phyloP scores from a whole-genome alignment of 495 filamentous ascomycete species.

The Penicillium salamii region DNA sequence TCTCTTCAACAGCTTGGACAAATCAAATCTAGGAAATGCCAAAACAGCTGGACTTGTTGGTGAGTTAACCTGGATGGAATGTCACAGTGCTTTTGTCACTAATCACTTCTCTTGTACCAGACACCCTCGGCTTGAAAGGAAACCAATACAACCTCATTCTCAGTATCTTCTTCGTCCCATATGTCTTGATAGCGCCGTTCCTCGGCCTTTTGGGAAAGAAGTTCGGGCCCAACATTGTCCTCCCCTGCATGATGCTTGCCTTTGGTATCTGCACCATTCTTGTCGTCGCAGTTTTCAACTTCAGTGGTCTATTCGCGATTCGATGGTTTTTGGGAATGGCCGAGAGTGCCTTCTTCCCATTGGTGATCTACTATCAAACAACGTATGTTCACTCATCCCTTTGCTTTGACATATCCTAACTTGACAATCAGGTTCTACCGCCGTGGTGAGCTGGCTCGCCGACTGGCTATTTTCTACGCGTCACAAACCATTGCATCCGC shows the following conservation, averaged over 20 bases:
- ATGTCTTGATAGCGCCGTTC: conserved; percentile 61
- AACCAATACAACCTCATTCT: conserved; percentile 69
- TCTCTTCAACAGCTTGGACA: conserved; percentile 62
- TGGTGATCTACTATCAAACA: conserved; percentile 57
- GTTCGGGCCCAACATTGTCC: conserved; percentile 55
- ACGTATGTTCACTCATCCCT: conserved; percentile 12
- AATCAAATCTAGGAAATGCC: conserved; percentile 67
- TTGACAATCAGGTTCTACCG: conserved; percentile 53
- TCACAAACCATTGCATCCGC: conserved; percentile 68
- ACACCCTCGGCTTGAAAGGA: conserved; percentile 45
- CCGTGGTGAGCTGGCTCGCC: conserved; percentile 70
- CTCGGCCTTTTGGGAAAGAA: conserved; percentile 65
- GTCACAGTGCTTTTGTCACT: no score
- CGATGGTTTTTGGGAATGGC: conserved; percentile 59
- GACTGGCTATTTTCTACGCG: conserved; percentile 73
- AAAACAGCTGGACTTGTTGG: conserved; percentile 60
- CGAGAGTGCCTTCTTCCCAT: conserved; percentile 69
- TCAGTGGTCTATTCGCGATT: conserved; percentile 57
- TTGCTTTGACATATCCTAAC: background rate
- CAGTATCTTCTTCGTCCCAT: conserved; percentile 71
- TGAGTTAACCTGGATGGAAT: no score
- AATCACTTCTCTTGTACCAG: background rate
- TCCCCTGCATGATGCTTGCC: conserved; percentile 63
- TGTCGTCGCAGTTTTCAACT: conserved; percentile 53
- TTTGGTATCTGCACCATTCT: conserved; percentile 60